Evolutionary conservation across 768 basidiomycete species (phyloP).

Genomic region (Amanita rubescens): DNA sequence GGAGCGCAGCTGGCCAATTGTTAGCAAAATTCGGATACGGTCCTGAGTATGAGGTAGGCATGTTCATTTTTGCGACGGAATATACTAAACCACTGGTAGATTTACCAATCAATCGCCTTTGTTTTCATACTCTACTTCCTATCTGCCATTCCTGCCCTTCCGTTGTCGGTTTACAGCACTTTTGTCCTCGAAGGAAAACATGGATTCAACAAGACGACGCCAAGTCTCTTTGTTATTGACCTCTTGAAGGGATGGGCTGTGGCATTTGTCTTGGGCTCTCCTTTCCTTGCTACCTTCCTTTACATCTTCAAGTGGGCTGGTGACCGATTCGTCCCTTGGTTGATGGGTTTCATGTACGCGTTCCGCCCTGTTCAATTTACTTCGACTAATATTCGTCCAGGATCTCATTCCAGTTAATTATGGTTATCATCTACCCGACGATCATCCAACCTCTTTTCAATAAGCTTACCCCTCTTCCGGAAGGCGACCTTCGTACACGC

Average conservation of each 20-base stretch:
- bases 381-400: constrained; percentile 27
- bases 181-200: constrained; percentile 94
- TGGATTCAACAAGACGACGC: constrained; percentile 95
- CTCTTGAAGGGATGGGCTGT: constrained; percentile 73
- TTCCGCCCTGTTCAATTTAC: neutral
- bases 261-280: constrained; percentile 66
- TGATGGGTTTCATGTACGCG: constrained; percentile 87
- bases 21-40: constrained; percentile 55
- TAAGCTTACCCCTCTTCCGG: constrained; percentile 81
- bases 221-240: constrained; percentile 68
- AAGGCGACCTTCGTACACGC: constrained; percentile 68
- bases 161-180: constrained; percentile 76
- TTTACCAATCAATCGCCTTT: constrained; percentile 77
- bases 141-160: constrained; percentile 63
- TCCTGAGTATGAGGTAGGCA: constrained; percentile 62
- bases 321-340: constrained; percentile 84
- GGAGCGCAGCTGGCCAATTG: constrained; percentile 53
- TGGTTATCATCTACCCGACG: constrained; percentile 78
- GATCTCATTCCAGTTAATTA: constrained; percentile 72
- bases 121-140: constrained; percentile 57
- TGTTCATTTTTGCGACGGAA: neutral
- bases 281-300: constrained; percentile 83
- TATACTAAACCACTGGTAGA: constrained; percentile 37
- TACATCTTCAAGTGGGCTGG: constrained; percentile 92
- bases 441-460: constrained; percentile 96